These are phyloP conservation scores for Exserohilum turcica DNA, from an alignment of 2,329 filamentous ascomycete species.

Conservation along the genomic window DNA sequence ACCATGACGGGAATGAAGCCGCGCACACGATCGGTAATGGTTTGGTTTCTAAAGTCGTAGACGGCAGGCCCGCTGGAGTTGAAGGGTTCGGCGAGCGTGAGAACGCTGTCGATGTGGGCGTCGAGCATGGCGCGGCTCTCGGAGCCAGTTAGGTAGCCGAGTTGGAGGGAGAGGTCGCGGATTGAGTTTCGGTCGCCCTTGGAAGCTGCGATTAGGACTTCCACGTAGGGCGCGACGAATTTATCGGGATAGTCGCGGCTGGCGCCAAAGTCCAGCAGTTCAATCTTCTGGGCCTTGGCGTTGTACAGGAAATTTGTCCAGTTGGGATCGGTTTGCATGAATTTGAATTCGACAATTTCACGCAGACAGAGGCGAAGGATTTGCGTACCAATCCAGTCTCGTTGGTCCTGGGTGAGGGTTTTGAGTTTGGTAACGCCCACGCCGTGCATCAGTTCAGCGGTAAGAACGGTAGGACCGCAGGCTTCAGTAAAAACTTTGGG, in stretches of 20 bases:
- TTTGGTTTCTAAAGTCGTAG: constrained; percentile 93
- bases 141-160: constrained; percentile 91
- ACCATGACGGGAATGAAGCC: constrained; percentile 92
- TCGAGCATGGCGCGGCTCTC: constrained; percentile 87
- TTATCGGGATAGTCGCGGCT: constrained; percentile 79
- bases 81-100: constrained; percentile 93
- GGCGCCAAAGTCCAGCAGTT: constrained; percentile 94
- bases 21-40: constrained; percentile 92
- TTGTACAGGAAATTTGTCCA: constrained; percentile 99
- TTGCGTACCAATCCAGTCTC: constrained; percentile 95
- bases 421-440: constrained; percentile 81
- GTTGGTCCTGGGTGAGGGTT: constrained; percentile 77
- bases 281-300: constrained; percentile 69
- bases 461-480: constrained; percentile 83
- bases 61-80: constrained; percentile 71
- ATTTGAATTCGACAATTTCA: constrained; percentile 91
- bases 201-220: constrained; percentile 79
- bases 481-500: constrained; percentile 79
- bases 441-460: constrained; percentile 90
- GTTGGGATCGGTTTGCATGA: constrained; percentile 99
- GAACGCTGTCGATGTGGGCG: constrained; percentile 84
- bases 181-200: constrained; percentile 68
- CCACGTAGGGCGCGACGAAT: constrained; percentile 81
- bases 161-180: constrained; percentile 69
- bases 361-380: constrained; percentile 89